phyloP scores from a whole-genome alignment of 2,329 filamentous ascomycete species.

The Colletotrichum incanum region DNA sequence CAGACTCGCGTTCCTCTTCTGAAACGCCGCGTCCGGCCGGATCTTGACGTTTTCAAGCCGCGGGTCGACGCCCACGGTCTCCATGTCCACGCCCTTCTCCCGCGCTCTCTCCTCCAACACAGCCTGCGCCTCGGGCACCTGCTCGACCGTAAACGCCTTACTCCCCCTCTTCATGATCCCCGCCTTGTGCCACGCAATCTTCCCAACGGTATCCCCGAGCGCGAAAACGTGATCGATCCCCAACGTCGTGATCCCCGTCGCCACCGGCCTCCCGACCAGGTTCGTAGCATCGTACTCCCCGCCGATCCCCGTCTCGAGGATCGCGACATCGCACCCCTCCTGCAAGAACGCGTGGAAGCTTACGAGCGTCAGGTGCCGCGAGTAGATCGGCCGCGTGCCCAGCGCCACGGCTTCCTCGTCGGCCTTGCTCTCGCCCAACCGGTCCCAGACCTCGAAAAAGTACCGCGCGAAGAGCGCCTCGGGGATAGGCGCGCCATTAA shows the following conservation, averaged over 20 bases:
- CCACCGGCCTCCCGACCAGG: slow-evolving; percentile 70
- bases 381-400: slow-evolving; percentile 87
- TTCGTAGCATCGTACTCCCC: slow-evolving; percentile 96
- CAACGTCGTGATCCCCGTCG: slow-evolving; percentile 82
- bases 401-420: slow-evolving; percentile 67
- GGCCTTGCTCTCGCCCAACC: slow-evolving; percentile 59
- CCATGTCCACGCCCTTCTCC: slow-evolving; percentile 61
- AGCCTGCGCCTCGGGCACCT: slow-evolving; percentile 55
- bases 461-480: slow-evolving; percentile 80
- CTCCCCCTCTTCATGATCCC: slow-evolving; percentile 83
- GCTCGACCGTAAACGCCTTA: slow-evolving; percentile 53
- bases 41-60: slow-evolving; percentile 64
- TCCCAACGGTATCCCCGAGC: slow-evolving; percentile 82
- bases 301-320: slow-evolving; percentile 95
- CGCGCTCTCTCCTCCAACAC: slow-evolving; percentile 73
- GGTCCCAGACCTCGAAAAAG: slow-evolving; percentile 89
- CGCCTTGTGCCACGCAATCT: slow-evolving; percentile 93
- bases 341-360: slow-evolving; percentile 86
- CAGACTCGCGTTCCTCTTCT: slow-evolving; percentile 72
- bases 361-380: slow-evolving; percentile 91
- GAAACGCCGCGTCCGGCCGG: slow-evolving; percentile 66
- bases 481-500: slow-evolving; percentile 80
- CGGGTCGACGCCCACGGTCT: slow-evolving; percentile 40
- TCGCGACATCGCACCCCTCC: slow-evolving; percentile 82
- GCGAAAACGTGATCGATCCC: slow-evolving; percentile 89